Conservation (phyloP, 2,329 filamentous ascomycete species). For the Coccinonectria pachysandricola region DNA sequence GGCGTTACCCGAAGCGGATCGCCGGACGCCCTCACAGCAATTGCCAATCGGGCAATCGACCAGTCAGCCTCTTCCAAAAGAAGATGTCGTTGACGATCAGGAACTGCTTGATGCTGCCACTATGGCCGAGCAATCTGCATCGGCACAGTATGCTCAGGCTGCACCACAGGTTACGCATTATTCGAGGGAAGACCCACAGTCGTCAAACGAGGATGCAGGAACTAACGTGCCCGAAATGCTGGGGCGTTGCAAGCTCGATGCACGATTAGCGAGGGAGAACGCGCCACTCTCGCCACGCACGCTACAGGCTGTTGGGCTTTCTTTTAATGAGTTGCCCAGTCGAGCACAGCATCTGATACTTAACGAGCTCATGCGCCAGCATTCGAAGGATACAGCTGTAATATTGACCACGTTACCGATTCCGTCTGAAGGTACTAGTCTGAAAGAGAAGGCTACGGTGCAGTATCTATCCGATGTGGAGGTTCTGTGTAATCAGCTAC, state of each 20-base stretch:
- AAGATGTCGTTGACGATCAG: no score
- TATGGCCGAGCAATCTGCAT: no score
- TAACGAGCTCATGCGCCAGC: constrained; percentile 67
- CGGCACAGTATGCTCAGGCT: no score
- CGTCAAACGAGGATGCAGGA: no score
- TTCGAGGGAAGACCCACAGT: no score
- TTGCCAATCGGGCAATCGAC: constrained; percentile 49
- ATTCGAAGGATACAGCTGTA: constrained; percentile 63
- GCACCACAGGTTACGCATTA: no score
- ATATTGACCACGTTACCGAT: constrained; percentile 77
- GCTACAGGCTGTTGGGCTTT: constrained; percentile 56
- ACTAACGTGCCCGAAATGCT: constrained; percentile 34
- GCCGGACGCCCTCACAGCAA: constrained; percentile 29
- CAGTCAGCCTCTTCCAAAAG: constrained; percentile 53
- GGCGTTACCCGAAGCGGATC: constrained; percentile 21
- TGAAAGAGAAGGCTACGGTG: constrained; percentile 58
- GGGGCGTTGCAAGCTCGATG: constrained; percentile 25
- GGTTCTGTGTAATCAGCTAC: constrained; percentile 64
- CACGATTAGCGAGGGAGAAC: constrained; percentile 13
- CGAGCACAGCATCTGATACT: constrained; percentile 78
- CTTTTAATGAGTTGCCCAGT: constrained; percentile 78
- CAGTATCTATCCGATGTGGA: constrained; percentile 70
- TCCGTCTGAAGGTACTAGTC: constrained; percentile 64
- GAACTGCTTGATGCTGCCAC: no score
- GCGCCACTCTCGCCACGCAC: constrained; percentile 35